Base-by-base conservation (phyloP, 108 stramenopile genomes). In the Skeletonema marinoi region DNA sequence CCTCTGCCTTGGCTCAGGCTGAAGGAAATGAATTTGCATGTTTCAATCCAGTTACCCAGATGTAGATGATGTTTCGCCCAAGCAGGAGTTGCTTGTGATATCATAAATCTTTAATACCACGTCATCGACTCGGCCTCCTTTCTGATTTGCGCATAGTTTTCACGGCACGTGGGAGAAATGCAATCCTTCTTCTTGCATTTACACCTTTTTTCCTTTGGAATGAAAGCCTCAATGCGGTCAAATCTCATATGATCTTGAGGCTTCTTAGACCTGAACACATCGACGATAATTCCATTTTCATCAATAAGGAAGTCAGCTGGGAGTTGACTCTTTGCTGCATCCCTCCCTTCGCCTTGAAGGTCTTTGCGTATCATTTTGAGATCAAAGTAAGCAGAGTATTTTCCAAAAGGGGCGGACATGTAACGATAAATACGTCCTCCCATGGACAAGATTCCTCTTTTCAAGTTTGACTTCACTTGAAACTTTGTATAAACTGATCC, bases 271-370 rank as follows among this genome's bases (percentile, higher is more conserved):
- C 67, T 33, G 12, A 68, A 44, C 19, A 68, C 13, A 68, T 68
- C 67, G 6, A 68, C 67, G 11, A 68, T 48, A 12, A 68, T n/a
- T 46, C 67, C 67, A 48, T 68, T 48, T 48, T 68, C 67, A 48
- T 68, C 67, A 13, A 68, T 68, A 25, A 42, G 29, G 17, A 68
- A 68, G 29, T 68, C 67, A 30, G 48, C 67, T 19, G 67, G 67
- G 3, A 68, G 44, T 51, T 68, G 67, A 17, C 1, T n/a, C 63
- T 19, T 4, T 32, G 63, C 63, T 36, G 3, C 35, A 11, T 6
- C 44, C 44, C 44, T 10, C 10, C 59, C 59, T 30, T 60, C 10
- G 0, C 8, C 12, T 25, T 25, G 25, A 25, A 25, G 25, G 59
- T 60, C 59, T 25, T 30, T 60, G 29, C 6, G 12, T 8, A 12